Percentiles rank a stretch among this genome's conserved stretches.
Evolutionary conservation across 306 rosid genomes (phyloP).

Genomic region (Cucumis cinereus): DNA sequence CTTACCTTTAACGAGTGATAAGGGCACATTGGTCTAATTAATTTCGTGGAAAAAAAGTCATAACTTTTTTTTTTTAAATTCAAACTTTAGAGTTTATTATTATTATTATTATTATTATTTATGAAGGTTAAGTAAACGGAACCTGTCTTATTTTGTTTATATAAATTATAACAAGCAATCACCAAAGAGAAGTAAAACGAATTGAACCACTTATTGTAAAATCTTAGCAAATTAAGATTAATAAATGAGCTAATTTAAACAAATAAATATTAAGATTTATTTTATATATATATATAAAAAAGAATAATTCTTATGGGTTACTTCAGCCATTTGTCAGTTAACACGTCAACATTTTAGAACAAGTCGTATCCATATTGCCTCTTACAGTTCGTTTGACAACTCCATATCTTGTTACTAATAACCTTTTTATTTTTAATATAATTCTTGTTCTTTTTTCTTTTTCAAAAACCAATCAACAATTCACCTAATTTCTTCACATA

Average conservation of each 20-base stretch:
- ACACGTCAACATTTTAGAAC: constrained; percentile 1
- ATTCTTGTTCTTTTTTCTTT: background rate
- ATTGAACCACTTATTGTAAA: too few relatives aligned
- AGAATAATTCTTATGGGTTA: background rate
- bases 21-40: too few relatives aligned
- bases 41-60: too few relatives aligned
- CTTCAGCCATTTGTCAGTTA: background rate
- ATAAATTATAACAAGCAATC: background rate
- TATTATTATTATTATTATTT: background rate
- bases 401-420: background rate
- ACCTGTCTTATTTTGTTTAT: background rate
- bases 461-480: background rate
- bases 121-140: background rate
- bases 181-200: background rate
- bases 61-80: too few relatives aligned
- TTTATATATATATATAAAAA: background rate
- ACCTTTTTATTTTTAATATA: background rate
- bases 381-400: background rate
- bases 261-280: background rate
- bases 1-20: too few relatives aligned
- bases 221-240: background rate
- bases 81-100: too few relatives aligned
- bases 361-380: background rate
- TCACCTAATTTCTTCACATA: background rate
- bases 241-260: too few relatives aligned